phyloP scores from a whole-genome alignment of 2,329 filamentous ascomycete genomes.

The Aspergillus uvarum region DNA sequence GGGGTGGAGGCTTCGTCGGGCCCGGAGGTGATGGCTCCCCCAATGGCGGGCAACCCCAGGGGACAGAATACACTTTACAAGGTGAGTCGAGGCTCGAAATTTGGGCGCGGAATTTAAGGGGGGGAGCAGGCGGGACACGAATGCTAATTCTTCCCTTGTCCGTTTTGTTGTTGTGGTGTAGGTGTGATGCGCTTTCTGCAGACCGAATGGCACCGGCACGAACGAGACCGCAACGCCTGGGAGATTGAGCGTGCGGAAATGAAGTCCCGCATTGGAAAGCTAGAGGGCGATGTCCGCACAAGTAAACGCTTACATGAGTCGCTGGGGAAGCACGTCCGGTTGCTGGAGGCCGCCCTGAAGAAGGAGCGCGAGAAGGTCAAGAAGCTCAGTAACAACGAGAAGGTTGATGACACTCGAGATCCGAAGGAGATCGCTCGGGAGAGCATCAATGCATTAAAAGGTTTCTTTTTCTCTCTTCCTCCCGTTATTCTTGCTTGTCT shows the following conservation, averaged over 20 bases:
- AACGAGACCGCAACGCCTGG: slow-evolving; percentile 96
- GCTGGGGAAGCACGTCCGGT: slow-evolving; percentile 82
- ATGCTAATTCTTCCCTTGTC: slow-evolving; percentile 22
- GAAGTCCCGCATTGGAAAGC: slow-evolving; percentile 92
- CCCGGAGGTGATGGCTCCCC: slow-evolving; percentile 43
- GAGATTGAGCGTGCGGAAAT: slow-evolving; percentile 99
- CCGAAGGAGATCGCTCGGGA: slow-evolving; percentile 49
- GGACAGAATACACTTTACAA: slow-evolving; percentile 71
- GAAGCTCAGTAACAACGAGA: slow-evolving; percentile 50
- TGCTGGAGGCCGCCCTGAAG: slow-evolving; percentile 84
- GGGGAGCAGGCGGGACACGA: neutral
- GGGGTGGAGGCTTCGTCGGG: slow-evolving; percentile 54
- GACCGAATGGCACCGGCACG: slow-evolving; percentile 98
- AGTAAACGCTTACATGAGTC: slow-evolving; percentile 86
- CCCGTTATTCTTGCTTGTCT: neutral
- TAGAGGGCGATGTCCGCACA: slow-evolving; percentile 85
- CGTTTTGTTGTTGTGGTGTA: slow-evolving; percentile 35
- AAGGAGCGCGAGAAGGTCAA: slow-evolving; percentile 73
- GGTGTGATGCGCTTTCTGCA: slow-evolving; percentile 99
- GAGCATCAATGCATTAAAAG: slow-evolving; percentile 38
- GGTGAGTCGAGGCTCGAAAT: slow-evolving; percentile 47
- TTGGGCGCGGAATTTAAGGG: neutral
- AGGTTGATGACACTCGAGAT: slow-evolving; percentile 50
- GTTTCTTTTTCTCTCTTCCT: neutral
- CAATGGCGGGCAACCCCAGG: slow-evolving; percentile 54